Evolutionary conservation across 768 basidiomycete species (phyloP), one percentile per base, ranked within the genome.

Genomic region (Boletus eberwhitei): DNA sequence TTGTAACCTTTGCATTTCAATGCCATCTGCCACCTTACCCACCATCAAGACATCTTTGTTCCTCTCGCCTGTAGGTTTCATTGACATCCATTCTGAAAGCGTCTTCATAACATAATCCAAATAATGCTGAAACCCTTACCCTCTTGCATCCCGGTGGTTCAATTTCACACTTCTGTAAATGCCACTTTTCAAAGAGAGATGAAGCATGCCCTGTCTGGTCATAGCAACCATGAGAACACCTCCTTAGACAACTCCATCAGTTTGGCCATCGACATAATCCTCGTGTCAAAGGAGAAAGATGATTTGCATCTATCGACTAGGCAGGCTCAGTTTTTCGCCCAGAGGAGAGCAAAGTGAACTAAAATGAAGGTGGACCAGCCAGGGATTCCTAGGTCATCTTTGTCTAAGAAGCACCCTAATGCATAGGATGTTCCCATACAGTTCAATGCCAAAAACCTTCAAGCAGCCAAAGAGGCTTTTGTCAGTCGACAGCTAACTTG

Each of bases 61-160:
- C 22, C 22, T 22, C 22, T 22, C n/a, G n/a, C n/a, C n/a, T n/a
- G n/a, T n/a, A n/a, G n/a, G n/a, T n/a, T n/a, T n/a, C n/a, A n/a
- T n/a, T n/a, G n/a, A n/a, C n/a, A 22, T 3, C 22, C 22, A 3
- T 22, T 22, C 22, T 2, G 22, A 22, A 22, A 22, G 22, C 22
- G 22, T 22, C 22, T 22, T 22, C 2, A 22, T n/a, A n/a, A n/a
- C n/a, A n/a, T n/a, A n/a, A n/a, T n/a, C n/a, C n/a, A n/a, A n/a
- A n/a, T n/a, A n/a, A n/a, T n/a, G n/a, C n/a, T n/a, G n/a, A 3
- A 22, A 22, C 22, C 22, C 22, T 22, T 22, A 22, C 22, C 5
- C 32, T 3, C 13, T 22, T 13, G 4, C 14, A 4, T 24, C 7
- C 12, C 0, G 2, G 17, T 14, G 4, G 0, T 22, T 17, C 4